Evolutionary conservation across 2,329 filamentous ascomycete species (phyloP), one percentile per base, ranked within the genome.

Genomic region (Trichothecium roseum): DNA sequence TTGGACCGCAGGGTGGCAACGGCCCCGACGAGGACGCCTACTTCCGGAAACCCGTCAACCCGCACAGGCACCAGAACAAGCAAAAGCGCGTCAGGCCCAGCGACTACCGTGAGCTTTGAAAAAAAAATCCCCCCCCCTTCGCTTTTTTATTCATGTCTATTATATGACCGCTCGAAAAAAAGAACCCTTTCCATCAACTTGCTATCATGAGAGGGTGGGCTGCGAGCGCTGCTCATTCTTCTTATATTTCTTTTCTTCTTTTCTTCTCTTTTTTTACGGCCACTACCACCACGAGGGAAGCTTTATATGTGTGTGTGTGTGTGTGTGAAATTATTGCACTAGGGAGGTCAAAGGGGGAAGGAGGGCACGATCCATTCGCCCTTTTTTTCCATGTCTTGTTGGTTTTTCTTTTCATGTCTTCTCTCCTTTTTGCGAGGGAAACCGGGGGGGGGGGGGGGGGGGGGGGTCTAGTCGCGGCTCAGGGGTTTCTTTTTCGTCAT

Each of bases 21-120:
- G 42, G 45, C 33, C 45, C 38, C 34, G 85, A 93, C 37, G 87
- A 94, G 39, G 85, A 87, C 40, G 84, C 91, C 6, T 98, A 98
- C 61, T 93, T 96, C 56, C 76, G 91, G 39, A 89, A 94, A 57
- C 91, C 91, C 0, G 84, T 96, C 42, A 98, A 98, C 54, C 89
- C 88, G 3, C 84, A 94, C 53, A 77, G 91, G 34, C 84, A 91
- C 53, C 81, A 88, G 57, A 85, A 87, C 51, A 75, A 83, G 49
- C 80, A 86, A 49, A 76, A 81, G 44, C 72, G 85, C 48, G 77
- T 84, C 37, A 74, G 91, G 37, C 88, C 88, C 9, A 91, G 85
- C 54, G 91, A 98, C 61, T 96, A 91, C 56, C 74, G 84, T 44
- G 85, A 94, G 63, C 68, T 94, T 33, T 88, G 52, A 64, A 37